Evolutionary conservation across 2,329 filamentous ascomycete species (phyloP).

Genomic region (Madurella fahalii): DNA sequence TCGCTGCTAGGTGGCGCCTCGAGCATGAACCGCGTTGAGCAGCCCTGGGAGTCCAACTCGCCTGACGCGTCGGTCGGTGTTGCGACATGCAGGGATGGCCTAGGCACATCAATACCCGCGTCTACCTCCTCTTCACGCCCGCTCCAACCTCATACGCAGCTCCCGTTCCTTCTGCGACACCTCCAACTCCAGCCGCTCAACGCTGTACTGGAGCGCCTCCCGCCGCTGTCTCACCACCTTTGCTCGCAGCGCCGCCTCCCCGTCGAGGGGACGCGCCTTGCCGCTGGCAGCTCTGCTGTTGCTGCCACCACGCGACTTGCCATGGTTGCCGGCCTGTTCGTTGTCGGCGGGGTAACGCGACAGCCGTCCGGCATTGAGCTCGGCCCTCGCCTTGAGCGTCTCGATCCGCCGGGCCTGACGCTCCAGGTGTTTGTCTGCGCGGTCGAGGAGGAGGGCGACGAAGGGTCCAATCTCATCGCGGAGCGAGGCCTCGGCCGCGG

Average conservation of each 20-base stretch:
- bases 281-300: slow-evolving; percentile 15
- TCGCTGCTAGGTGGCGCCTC: no score
- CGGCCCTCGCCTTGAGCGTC: slow-evolving; percentile 74
- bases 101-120: no score
- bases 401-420: slow-evolving; percentile 80
- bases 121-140: slow-evolving; percentile 16
- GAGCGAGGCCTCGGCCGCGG: slow-evolving; percentile 75
- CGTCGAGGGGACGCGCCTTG: slow-evolving; percentile 43
- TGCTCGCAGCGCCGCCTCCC: slow-evolving; percentile 48
- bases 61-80: no score
- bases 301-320: slow-evolving; percentile 11
- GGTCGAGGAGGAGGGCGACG: slow-evolving; percentile 70
- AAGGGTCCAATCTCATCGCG: slow-evolving; percentile 88
- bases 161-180: slow-evolving; percentile 70
- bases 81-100: no score
- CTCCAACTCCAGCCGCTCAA: slow-evolving; percentile 81
- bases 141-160: slow-evolving; percentile 40
- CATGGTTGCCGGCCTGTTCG: slow-evolving; percentile 9
- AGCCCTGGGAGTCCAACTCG: no score
- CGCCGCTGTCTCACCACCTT: slow-evolving; percentile 71
- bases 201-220: slow-evolving; percentile 79
- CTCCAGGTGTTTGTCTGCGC: slow-evolving; percentile 79
- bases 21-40: no score
- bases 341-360: slow-evolving; percentile 31
- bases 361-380: slow-evolving; percentile 72